Conservation (phyloP, 1,284 basidiomycete genomes). For the Ustanciosporium gigantosporum region DNA sequence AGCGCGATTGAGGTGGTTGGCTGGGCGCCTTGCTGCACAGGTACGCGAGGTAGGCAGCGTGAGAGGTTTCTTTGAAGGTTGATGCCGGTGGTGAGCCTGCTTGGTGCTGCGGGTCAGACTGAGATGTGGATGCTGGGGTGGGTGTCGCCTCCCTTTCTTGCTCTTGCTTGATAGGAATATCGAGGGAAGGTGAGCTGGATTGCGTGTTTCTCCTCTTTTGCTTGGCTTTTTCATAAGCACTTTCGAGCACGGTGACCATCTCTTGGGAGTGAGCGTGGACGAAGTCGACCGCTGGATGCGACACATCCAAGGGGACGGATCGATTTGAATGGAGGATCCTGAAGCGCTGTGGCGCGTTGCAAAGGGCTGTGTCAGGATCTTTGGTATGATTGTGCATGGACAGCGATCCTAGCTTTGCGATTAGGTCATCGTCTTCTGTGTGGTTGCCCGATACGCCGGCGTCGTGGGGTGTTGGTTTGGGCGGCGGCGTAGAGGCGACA, state of each 20-base stretch:
- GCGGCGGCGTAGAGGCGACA: neutral
- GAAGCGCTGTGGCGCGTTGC: conserved; percentile 4
- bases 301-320: conserved; percentile 34
- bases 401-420: conserved; percentile 33
- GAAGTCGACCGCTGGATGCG: conserved; percentile 40
- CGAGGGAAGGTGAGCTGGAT: neutral
- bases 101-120: neutral
- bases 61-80: conserved; percentile 6
- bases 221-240: conserved; percentile 27
- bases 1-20: conserved; percentile 13
- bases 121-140: too few relatives aligned
- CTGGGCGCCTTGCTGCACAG: conserved; percentile 28
- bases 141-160: conserved; percentile 12
- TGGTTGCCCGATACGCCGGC: neutral
- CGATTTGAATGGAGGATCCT: conserved; percentile 29
- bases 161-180: neutral
- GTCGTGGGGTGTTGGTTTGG: neutral
- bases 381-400: conserved; percentile 7
- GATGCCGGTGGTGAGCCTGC: neutral
- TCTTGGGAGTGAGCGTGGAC: conserved; percentile 39
- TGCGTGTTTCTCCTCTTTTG: conserved; percentile 13
- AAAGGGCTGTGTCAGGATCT: neutral
- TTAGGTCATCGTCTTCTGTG: conserved; percentile 30
- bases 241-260: conserved; percentile 18
- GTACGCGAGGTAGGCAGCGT: conserved; percentile 31